These are phyloP conservation scores for Shiraia bambusicola DNA, from an alignment of 2,329 filamentous ascomycete genomes.

Conservation along the genomic window DNA sequence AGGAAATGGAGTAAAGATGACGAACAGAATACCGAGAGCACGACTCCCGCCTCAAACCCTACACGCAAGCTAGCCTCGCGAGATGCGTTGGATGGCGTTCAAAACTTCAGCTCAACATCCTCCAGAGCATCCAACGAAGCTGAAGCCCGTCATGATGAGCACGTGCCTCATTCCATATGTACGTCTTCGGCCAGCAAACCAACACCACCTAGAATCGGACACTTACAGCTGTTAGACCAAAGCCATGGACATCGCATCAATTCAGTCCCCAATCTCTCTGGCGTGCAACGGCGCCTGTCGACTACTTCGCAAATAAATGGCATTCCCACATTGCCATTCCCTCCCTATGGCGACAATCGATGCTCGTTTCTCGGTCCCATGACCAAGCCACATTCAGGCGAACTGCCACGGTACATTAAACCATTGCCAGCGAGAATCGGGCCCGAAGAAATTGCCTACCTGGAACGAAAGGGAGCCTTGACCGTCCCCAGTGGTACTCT, in stretches of 20 bases:
- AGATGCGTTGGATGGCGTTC: constrained; percentile 40
- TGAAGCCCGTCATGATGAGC: constrained; percentile 54
- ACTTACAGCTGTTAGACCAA: constrained; percentile 48
- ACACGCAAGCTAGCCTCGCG: constrained; percentile 45
- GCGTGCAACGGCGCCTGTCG: constrained; percentile 50
- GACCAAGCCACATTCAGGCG: constrained; percentile 47
- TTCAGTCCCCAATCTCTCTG: constrained; percentile 43
- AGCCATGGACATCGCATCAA: constrained; percentile 48
- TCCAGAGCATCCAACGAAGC: constrained; percentile 47
- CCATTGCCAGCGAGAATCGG: constrained; percentile 76
- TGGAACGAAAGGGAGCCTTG: constrained; percentile 81
- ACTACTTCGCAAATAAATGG: constrained; percentile 40
- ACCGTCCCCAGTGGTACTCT: constrained; percentile 69
- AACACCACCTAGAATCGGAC: constrained; percentile 9
- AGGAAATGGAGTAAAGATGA: constrained; percentile 50
- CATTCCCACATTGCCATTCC: constrained; percentile 39
- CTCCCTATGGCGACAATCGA: constrained; percentile 35
- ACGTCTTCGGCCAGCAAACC: constrained; percentile 35
- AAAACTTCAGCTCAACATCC: constrained; percentile 31
- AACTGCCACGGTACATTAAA: constrained; percentile 71
- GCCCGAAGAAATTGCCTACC: constrained; percentile 78
- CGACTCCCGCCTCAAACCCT: constrained; percentile 21
- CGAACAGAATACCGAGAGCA: constrained; percentile 31
- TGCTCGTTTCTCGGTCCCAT: constrained; percentile 50
- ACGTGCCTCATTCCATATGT: constrained; percentile 67